A percentile compares a stretch with the other conserved stretches of the same genome.
Evolutionary conservation across 495 filamentous ascomycete genomes (phyloP).

Genomic region (Penicillium canescens): DNA sequence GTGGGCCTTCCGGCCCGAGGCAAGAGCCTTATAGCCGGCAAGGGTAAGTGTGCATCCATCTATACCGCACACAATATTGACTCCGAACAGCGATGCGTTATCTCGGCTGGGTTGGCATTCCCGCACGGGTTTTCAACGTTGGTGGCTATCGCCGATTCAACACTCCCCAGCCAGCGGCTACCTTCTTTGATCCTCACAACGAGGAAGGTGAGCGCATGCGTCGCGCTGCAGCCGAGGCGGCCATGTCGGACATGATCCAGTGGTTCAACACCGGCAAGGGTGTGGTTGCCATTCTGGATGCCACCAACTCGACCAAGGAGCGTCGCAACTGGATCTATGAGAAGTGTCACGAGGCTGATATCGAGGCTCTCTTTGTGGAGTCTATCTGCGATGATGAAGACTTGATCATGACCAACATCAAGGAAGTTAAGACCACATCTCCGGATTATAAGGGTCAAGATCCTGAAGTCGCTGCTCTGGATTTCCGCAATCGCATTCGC

Average conservation of each 20-base stretch:
- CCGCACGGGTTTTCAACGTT: conserved; percentile 93
- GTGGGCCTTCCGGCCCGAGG: conserved; percentile 93
- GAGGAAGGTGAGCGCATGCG: conserved; percentile 86
- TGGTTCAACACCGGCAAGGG: conserved; percentile 79
- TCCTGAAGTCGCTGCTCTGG: conserved; percentile 81
- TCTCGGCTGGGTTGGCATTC: conserved; percentile 92
- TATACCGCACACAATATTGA: conserved; percentile 2
- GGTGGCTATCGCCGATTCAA: conserved; percentile 87
- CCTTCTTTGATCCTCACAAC: conserved; percentile 91
- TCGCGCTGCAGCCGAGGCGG: conserved; percentile 82
- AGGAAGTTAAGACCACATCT: conserved; percentile 94
- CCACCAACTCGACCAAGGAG: conserved; percentile 88
- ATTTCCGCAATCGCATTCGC: conserved; percentile 91
- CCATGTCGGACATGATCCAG: conserved; percentile 84
- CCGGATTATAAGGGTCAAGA: conserved; percentile 95
- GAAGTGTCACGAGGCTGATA: conserved; percentile 64
- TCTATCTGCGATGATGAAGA: conserved; percentile 94
- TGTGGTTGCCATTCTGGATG: conserved; percentile 88
- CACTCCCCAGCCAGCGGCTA: conserved; percentile 81
- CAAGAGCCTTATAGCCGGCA: conserved; percentile 95
- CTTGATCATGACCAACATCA: conserved; percentile 94
- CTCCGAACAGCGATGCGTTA: conserved; percentile 77
- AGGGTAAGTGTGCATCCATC: conserved; percentile 59
- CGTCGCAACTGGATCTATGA: conserved; percentile 92
- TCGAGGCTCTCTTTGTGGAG: conserved; percentile 94